phyloP scores from a whole-genome alignment of 2,329 filamentous ascomycete species.

The Pestalotiopsis sp. region DNA sequence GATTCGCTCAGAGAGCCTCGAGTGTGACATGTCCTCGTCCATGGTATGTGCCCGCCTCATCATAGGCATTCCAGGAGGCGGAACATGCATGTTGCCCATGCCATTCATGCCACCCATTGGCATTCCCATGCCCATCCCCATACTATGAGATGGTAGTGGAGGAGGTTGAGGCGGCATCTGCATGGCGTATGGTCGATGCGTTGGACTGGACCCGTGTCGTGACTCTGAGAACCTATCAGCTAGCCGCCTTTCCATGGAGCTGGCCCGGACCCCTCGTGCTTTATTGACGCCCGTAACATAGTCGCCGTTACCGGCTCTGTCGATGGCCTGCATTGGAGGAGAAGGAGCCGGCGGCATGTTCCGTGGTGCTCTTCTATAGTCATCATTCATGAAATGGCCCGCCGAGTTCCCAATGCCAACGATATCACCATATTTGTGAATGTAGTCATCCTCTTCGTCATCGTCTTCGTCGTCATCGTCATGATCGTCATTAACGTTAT shows the following conservation, averaged over 20 bases:
- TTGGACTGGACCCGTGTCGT: conserved; percentile 31
- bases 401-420: conserved; percentile 52
- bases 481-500: conserved; percentile 43
- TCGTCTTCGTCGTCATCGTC: conserved; percentile 36
- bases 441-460: conserved; percentile 39
- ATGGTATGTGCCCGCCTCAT: conserved; percentile 39
- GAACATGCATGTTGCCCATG: conserved; percentile 27
- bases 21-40: conserved; percentile 38
- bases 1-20: conserved; percentile 31
- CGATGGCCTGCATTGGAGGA: conserved; percentile 32
- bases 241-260: conserved; percentile 50
- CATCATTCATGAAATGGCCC: conserved; percentile 63
- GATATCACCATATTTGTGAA: conserved; percentile 36
- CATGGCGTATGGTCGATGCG: conserved; percentile 24
- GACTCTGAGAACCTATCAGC: conserved; percentile 52
- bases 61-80: conserved; percentile 26
- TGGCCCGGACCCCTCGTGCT: conserved; percentile 41
- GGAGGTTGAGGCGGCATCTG: conserved; percentile 26
- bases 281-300: conserved; percentile 48
- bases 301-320: conserved; percentile 36
- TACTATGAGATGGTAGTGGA: conserved; percentile 19
- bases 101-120: conserved; percentile 11
- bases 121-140: not conserved
- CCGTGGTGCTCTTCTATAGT: conserved; percentile 48
- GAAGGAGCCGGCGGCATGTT: conserved; percentile 36